Base-by-base conservation (phyloP, 192 early-diverging fungal genomes). In the Linnemannia exigua region DNA sequence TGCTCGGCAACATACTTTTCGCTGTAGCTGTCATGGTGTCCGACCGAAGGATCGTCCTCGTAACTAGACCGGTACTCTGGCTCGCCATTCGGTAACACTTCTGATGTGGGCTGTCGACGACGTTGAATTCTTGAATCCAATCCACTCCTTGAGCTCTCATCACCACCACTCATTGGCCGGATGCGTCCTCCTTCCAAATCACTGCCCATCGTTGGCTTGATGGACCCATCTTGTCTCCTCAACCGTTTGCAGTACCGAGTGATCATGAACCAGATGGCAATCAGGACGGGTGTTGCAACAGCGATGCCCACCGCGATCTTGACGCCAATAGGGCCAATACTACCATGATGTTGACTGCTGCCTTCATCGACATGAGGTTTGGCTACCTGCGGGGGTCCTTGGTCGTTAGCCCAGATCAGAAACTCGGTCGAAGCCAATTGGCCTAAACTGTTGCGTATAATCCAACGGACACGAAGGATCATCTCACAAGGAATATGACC, bases 31-130 rank as follows among this genome's bases (percentile, higher is more conserved):
- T 76, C 75, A 22, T 52, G 44, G 46, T 76, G 75, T 41, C 75
- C 75, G 22, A 76, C 75, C 5, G 75, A 76, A 35, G 75, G 75
- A 50, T 76, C 66, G 22, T 76, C 75, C 31, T 76, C 75, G 68
- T 76, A 68, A n/a, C 63, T 48, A 7, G 75, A 68, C 11, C 75
- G 66, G 33, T 68, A 69, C 44, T 51, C 63, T 28, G 66, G 58
- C 6, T 76, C 75, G 9, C 58, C 38, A 35, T 47, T 17, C 12
- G 52, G 36, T 15, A 69, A 16, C 3, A 37, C 38, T 12, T 76
- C 75, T 16, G 66, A 33, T 5, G 75, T 47, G 44, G 22, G 72
- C 50, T 51, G 51, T 20, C 72, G 36, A 41, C 51, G 75, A 31
- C 38, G 75, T 17, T 50, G 25, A 4, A 11, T 22, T 20, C 41